These are phyloP conservation scores for Sporothrix sp. DNA, from an alignment of 2,329 filamentous ascomycete genomes.

Conservation along the genomic window DNA sequence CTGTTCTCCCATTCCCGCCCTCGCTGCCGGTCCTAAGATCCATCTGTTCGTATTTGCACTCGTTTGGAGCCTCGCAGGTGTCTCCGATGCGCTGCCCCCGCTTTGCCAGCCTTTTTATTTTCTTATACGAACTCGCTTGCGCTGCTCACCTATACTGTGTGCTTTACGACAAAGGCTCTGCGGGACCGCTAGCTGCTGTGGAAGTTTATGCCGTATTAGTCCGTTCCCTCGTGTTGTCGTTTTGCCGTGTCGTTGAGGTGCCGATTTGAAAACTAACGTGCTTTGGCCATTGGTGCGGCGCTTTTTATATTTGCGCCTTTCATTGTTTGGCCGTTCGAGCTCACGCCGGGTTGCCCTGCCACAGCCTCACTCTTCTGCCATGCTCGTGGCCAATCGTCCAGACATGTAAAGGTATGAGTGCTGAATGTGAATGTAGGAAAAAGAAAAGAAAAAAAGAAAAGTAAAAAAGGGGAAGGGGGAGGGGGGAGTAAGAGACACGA, in stretches of 20 bases:
- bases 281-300: not conserved
- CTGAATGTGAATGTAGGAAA: not conserved
- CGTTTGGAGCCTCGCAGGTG: too few relatives aligned
- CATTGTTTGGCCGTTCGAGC: too few relatives aligned
- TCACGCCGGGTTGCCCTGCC: not conserved
- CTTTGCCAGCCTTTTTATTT: slow-evolving; percentile 6
- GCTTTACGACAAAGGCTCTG: too few relatives aligned
- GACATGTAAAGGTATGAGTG: not conserved
- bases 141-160: not conserved
- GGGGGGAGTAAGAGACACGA: not conserved
- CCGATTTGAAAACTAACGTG: not conserved
- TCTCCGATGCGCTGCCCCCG: too few relatives aligned
- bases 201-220: not conserved
- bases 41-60: too few relatives aligned
- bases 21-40: not conserved
- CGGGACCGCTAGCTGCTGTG: too few relatives aligned
- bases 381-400: not conserved
- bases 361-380: slow-evolving; percentile 6
- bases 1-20: too few relatives aligned
- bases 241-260: not conserved
- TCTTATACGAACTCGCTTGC: slow-evolving; percentile 3
- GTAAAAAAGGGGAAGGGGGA: not conserved
- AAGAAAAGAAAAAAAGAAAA: not conserved
- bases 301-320: not conserved
- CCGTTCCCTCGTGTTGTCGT: not conserved